Conservation (phyloP, 371 early-diverging fungal genomes). For the Mortierella sp. region DNA sequence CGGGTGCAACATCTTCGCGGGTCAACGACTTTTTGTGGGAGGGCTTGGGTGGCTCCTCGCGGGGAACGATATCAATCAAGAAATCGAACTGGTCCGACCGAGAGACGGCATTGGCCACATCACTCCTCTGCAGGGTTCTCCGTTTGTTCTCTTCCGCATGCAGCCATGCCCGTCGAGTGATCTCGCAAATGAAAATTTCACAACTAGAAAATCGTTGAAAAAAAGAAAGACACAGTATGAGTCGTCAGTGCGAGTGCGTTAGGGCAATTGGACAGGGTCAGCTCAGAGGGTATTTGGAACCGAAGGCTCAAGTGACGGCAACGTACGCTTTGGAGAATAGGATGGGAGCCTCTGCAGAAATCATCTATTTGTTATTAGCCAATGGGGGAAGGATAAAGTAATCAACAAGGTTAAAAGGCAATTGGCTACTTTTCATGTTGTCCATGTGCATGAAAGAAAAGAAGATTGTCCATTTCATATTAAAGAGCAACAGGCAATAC, state of each 20-base stretch:
- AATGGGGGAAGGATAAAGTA: neutral
- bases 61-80: slow-evolving; percentile 91
- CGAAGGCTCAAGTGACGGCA: neutral
- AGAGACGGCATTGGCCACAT: slow-evolving; percentile 84
- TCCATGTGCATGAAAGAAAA: neutral
- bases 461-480: neutral
- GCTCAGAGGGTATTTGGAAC: too few species aligned
- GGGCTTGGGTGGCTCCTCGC: slow-evolving; percentile 71
- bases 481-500: neutral
- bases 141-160: slow-evolving; percentile 94
- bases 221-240: slow-evolving; percentile 73
- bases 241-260: slow-evolving; percentile 74
- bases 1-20: slow-evolving; percentile 38
- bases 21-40: slow-evolving; percentile 52
- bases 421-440: neutral
- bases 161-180: slow-evolving; percentile 94
- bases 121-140: slow-evolving; percentile 89
- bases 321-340: slow-evolving; percentile 60
- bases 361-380: slow-evolving; percentile 66
- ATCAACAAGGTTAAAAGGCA: neutral
- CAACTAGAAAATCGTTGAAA: slow-evolving; percentile 87
- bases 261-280: neutral
- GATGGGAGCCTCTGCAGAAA: slow-evolving; percentile 74
- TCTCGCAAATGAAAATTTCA: slow-evolving; percentile 93
- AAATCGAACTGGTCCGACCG: slow-evolving; percentile 93